Percentiles rank a stretch among this genome's conserved stretches.
Evolutionary conservation across 371 early-diverging fungal genomes (phyloP).

Genomic region (Lichtheimia ornata): DNA sequence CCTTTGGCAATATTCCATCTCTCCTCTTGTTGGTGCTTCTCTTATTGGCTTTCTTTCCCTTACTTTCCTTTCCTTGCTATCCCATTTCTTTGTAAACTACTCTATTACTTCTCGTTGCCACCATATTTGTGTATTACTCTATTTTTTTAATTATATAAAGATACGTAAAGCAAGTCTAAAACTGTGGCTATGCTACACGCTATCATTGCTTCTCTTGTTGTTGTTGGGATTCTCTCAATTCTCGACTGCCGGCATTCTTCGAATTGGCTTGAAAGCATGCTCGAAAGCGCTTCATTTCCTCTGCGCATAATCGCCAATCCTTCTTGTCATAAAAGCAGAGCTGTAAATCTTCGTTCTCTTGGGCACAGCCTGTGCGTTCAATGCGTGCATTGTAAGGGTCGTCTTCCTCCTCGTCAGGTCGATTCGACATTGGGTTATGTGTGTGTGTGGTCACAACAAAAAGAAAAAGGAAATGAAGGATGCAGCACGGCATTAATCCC

Average conservation of each 20-base stretch:
- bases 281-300: slow-evolving; percentile 72
- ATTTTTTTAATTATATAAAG: no score
- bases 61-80: no score
- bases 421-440: slow-evolving; percentile 8
- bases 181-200: neutral
- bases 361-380: slow-evolving; percentile 68
- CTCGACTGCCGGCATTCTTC: slow-evolving; percentile 51
- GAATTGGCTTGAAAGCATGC: slow-evolving; percentile 66
- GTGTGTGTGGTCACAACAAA: neutral
- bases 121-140: no score
- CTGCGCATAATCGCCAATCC: slow-evolving; percentile 78
- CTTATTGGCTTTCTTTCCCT: no score
- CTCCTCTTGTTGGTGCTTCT: no score
- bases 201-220: slow-evolving; percentile 8
- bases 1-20: no score
- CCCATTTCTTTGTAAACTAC: no score
- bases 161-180: slow-evolving; percentile 41
- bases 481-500: no score
- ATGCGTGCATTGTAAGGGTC: slow-evolving; percentile 70
- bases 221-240: slow-evolving; percentile 31
- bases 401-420: slow-evolving; percentile 47
- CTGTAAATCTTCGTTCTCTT: slow-evolving; percentile 76
- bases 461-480: neutral
- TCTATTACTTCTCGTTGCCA: no score
- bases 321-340: slow-evolving; percentile 74